A percentile compares a stretch with the other conserved stretches of the same genome.
These are phyloP conservation scores for Claviceps sp. DNA, from an alignment of 2,329 filamentous ascomycete genomes.

Conservation along the genomic window DNA sequence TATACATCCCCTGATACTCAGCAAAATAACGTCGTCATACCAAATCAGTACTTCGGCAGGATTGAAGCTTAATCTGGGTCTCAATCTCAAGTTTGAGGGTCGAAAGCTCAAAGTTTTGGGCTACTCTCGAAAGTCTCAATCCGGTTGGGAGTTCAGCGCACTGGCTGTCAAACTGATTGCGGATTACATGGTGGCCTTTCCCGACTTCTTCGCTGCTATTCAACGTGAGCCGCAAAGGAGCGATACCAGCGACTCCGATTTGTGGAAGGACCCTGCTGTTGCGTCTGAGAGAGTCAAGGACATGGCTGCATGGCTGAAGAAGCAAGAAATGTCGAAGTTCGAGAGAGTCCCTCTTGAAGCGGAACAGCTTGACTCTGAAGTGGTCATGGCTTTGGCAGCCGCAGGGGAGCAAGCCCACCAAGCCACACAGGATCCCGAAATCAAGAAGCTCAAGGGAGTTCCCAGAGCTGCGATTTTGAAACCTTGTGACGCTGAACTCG, in stretches of 20 bases:
- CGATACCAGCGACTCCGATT: slow-evolving; percentile 70
- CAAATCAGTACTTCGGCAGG: slow-evolving; percentile 67
- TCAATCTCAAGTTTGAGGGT: slow-evolving; percentile 94
- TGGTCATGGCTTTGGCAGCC: slow-evolving; percentile 67
- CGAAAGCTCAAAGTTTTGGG: slow-evolving; percentile 93
- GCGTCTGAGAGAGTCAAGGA: slow-evolving; percentile 80
- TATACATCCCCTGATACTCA: slow-evolving; percentile 75
- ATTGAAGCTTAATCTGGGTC: slow-evolving; percentile 73
- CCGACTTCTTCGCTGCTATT: slow-evolving; percentile 86
- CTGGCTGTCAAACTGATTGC: slow-evolving; percentile 69
- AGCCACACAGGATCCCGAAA: slow-evolving; percentile 37
- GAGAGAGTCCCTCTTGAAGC: slow-evolving; percentile 94
- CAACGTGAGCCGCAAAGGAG: slow-evolving; percentile 75
- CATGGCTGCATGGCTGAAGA: slow-evolving; percentile 86
- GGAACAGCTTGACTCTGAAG: slow-evolving; percentile 85
- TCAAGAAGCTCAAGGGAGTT: slow-evolving; percentile 64
- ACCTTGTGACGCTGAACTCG: slow-evolving; percentile 90
- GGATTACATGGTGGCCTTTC: slow-evolving; percentile 87
- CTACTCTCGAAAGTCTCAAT: slow-evolving; percentile 75
- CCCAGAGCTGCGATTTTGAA: slow-evolving; percentile 81
- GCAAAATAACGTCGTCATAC: slow-evolving; percentile 93
- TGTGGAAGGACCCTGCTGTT: slow-evolving; percentile 60
- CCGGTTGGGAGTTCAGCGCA: slow-evolving; percentile 91
- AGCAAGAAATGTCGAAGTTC: slow-evolving; percentile 79
- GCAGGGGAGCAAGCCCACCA: slow-evolving; percentile 53